These are phyloP conservation scores for Calocera cornea DNA, from an alignment of 768 basidiomycete genomes.

Conservation along the genomic window DNA sequence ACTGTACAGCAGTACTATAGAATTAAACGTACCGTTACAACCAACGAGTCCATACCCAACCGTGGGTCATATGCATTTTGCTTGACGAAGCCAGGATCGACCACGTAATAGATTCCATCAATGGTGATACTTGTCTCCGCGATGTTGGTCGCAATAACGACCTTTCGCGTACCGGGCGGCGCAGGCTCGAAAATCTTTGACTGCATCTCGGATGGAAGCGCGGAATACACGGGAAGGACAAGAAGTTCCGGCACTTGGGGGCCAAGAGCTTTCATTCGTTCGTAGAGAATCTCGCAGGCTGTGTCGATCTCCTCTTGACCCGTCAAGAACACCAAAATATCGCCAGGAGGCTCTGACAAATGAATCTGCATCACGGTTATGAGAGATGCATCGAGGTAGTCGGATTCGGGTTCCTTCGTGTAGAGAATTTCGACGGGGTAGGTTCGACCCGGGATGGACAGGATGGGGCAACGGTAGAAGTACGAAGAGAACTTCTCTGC, in stretches of 20 bases:
- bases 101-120: conserved; percentile 96
- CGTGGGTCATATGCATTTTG: conserved; percentile 97
- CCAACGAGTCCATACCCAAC: conserved; percentile 95
- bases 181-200: conserved; percentile 96
- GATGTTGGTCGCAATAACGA: conserved; percentile 98
- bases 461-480: conserved; percentile 97
- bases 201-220: conserved; percentile 94
- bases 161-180: conserved; percentile 95
- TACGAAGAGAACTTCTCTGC: conserved; percentile 99
- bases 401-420: conserved; percentile 94
- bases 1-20: neutral
- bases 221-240: conserved; percentile 95
- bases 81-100: conserved; percentile 97
- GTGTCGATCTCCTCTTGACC: conserved; percentile 99
- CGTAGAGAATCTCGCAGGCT: conserved; percentile 88
- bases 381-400: conserved; percentile 94
- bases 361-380: conserved; percentile 99
- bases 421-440: conserved; percentile 97
- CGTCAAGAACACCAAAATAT: conserved; percentile 90
- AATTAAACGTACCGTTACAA: conserved; percentile 52
- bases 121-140: conserved; percentile 98
- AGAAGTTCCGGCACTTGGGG: conserved; percentile 97
- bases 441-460: conserved; percentile 99
- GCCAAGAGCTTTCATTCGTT: conserved; percentile 97
- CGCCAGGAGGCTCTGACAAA: conserved; percentile 92